Evolutionary conservation across 148 eudicot species (phyloP), one percentile per base, ranked within the genome.

Genomic region (Salicornia ramosissima): DNA sequence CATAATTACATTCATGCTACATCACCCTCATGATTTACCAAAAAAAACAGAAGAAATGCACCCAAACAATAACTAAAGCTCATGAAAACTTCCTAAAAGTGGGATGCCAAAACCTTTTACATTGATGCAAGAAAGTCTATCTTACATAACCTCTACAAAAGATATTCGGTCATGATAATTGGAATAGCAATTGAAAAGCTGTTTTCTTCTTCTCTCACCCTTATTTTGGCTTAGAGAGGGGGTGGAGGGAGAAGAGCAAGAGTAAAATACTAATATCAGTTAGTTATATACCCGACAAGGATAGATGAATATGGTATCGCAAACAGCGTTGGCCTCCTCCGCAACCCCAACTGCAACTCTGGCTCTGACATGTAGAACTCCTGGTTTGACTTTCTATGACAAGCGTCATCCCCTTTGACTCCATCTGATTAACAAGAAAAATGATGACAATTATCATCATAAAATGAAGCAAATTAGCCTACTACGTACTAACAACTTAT

Each of bases 281-380:
- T 62, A 49, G 25, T 78, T 36, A 71, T 86, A 79, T 87, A 94
- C 99, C 99, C 99, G 49, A 94, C 94, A 74, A 94, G 96, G 72
- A 94, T 74, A 72, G 96, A 84, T 74, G 99, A 91, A 54, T 78
- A 74, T 50, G 99, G 97, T 72, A 87, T 73, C 31, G 85, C 89
- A 80, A 73, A 81, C 69, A 91, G 66, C 52, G 89, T 77, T 43
- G 95, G 91, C 80, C 91, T 82, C 58, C 78, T 77, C 76, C 87
- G 76, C 45, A 73, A 80, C 54, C 84, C 83, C 25, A 74, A 78
- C 58, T 85, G 97, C 79, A 82, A 89, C 73, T 90, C 96, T 47
- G 87, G 79, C 69, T 89, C 97, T 40, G 84, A 70, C 55, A 75
- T 56, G 71, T 75, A 71, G 47, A 77, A 63, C 72, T 89, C 91